phyloP scores from a whole-genome alignment of 2,329 filamentous ascomycete species.

The Fusarium bactridioides region DNA sequence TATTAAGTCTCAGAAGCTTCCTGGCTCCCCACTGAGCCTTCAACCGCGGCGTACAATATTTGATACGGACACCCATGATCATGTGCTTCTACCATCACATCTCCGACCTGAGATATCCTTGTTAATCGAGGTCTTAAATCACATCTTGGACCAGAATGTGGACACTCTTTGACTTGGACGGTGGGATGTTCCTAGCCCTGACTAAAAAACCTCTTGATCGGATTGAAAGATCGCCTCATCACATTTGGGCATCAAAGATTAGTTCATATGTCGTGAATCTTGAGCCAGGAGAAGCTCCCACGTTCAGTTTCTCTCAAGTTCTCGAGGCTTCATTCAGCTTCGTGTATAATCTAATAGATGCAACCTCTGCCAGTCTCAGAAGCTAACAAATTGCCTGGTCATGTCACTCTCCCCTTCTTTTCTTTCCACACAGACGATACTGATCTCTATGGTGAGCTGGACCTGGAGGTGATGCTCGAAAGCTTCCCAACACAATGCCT shows the following conservation, averaged over 20 bases:
- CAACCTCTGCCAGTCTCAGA: background rate
- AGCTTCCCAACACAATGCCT: background rate
- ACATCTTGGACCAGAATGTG: background rate
- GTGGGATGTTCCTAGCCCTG: background rate
- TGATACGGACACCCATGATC: background rate
- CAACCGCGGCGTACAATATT: background rate
- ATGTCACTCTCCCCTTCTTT: background rate
- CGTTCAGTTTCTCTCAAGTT: background rate
- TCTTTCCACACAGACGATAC: too few species aligned
- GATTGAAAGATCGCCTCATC: background rate
- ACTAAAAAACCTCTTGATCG: background rate
- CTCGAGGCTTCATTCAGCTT: background rate
- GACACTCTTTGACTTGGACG: background rate
- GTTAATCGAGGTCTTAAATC: background rate
- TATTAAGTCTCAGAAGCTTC: background rate
- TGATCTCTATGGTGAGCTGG: background rate
- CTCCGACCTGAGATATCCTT: background rate
- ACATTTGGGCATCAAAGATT: background rate
- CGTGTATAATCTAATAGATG: background rate
- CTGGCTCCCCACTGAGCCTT: background rate
- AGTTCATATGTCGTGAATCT: background rate
- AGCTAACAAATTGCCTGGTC: rapidly evolving
- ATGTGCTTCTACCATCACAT: background rate
- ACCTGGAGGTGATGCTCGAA: background rate
- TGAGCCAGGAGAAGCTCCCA: background rate